These are phyloP conservation scores for Boletus pseudopeckii DNA, from an alignment of 768 basidiomycete genomes.

Conservation along the genomic window DNA sequence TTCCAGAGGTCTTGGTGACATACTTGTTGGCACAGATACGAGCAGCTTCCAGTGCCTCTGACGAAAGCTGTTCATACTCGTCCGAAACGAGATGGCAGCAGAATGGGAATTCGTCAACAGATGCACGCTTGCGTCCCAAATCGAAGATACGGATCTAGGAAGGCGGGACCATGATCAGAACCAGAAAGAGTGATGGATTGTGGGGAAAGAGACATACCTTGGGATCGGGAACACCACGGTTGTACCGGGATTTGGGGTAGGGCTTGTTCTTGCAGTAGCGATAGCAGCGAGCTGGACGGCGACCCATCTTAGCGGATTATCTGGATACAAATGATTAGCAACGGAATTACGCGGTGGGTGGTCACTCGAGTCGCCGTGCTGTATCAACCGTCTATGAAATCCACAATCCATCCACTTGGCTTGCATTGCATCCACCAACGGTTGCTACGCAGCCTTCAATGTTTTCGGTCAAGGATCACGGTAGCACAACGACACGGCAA, in stretches of 20 bases:
- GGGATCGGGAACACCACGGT: conserved; percentile 97
- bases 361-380: neutral
- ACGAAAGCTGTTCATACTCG: conserved; percentile 95
- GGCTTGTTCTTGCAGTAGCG: conserved; percentile 99
- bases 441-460: neutral
- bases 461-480: neutral
- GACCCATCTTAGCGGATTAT: conserved; percentile 64
- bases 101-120: conserved; percentile 98
- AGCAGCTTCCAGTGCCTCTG: conserved; percentile 94
- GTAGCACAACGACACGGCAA: neutral
- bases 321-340: conserved; percentile 12
- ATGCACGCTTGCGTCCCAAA: conserved; percentile 92
- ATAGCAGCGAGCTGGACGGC: conserved; percentile 97
- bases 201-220: conserved; percentile 51
- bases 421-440: conserved; percentile 12
- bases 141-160: conserved; percentile 94
- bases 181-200: neutral
- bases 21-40: conserved; percentile 99
- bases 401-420: conserved; percentile 9
- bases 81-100: conserved; percentile 95
- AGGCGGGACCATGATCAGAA: neutral
- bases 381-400: neutral
- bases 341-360: neutral
- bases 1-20: conserved; percentile 95
- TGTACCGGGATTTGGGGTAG: conserved; percentile 92